Evolutionary conservation across 2,329 filamentous ascomycete genomes (phyloP), one percentile per base, ranked within the genome.

Genomic region (Apiospora rasikravindrae): DNA sequence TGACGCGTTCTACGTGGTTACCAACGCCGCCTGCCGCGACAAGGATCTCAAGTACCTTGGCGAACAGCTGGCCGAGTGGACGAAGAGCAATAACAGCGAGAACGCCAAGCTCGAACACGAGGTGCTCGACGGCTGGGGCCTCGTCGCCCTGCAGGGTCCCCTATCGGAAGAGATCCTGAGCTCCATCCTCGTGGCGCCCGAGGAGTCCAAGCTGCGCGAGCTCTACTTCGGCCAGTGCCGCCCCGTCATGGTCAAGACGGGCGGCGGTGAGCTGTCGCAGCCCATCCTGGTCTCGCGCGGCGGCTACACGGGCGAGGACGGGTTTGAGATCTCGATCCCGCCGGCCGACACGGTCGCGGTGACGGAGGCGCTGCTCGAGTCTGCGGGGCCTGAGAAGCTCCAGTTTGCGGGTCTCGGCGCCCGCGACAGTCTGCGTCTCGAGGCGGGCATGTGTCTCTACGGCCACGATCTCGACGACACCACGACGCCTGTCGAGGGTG

Each of bases 361-460:
- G 53, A 92, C 93, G 6, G 88, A 95, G 81, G 86, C 90, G 33
- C 87, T 98, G 33, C 88, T 98, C 67, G 82, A 87, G 53, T 85
- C 88, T 44, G 91, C 91, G 37, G 89, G 91, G 14, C 83, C 86
- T 3, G 86, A 88, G 74, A 84, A 83, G 69, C 86, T 98, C 22
- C 92, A 93, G 78, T 89, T 98, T 66, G 95, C 96, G 1, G 96
- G 96, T 3, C 89, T 99, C 0, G 96, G 95, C 13, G 94, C 96
- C 2, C 90, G 96, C 75, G 96, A 99, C 83, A 97, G 93, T 74
- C 90, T 99, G 73, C 92, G 96, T 67, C 90, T 99, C 42, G 96
- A 99, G 85, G 96, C 96, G 0, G 96, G 96, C 73, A 97, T 99
- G 96, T 99, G 96, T 83, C 88, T 99, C n/a, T 99, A 99, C 84